A percentile compares a stretch with the other conserved stretches of the same genome.
These are phyloP conservation scores for Candida broadrunensis DNA, from an alignment of 805 yeast genomes.

Conservation along the genomic window DNA sequence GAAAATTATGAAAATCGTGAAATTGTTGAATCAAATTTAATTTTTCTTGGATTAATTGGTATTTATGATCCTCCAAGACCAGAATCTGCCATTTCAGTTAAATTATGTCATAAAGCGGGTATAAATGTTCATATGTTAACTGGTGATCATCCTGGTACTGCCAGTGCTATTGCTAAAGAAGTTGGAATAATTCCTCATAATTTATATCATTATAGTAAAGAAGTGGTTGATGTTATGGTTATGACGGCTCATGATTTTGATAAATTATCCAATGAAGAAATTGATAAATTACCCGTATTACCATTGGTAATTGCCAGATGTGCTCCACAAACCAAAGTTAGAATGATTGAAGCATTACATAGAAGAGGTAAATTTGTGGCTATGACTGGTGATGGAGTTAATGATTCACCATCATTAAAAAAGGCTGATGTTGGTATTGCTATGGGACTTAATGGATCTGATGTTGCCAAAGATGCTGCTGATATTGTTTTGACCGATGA, in stretches of 20 bases:
- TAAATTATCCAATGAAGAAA: slow-evolving; percentile 53
- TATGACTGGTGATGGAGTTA: slow-evolving; percentile 97
- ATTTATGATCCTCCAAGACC: slow-evolving; percentile 36
- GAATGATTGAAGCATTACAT: slow-evolving; percentile 73
- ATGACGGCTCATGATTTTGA: slow-evolving; percentile 78
- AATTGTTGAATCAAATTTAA: slow-evolving; percentile 18
- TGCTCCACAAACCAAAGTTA: slow-evolving; percentile 78
- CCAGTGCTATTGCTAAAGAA: slow-evolving; percentile 33
- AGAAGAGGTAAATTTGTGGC: slow-evolving; percentile 51
- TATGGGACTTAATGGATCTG: slow-evolving; percentile 91
- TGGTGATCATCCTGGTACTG: slow-evolving; percentile 35
- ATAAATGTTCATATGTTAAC: slow-evolving; percentile 35
- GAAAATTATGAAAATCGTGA: slow-evolving; percentile 12
- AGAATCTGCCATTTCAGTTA: slow-evolving; percentile 25
- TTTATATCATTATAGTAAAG: slow-evolving; percentile 52
- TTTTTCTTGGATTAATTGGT: slow-evolving; percentile 28
- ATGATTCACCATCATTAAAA: slow-evolving; percentile 93
- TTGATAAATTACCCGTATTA: slow-evolving; percentile 60
- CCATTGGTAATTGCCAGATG: slow-evolving; percentile 81
- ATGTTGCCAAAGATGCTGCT: slow-evolving; percentile 95
- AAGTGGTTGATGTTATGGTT: slow-evolving; percentile 62
- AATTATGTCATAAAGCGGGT: slow-evolving; percentile 30
- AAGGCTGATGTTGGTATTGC: slow-evolving; percentile 93
- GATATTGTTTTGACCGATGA: slow-evolving; percentile 96
- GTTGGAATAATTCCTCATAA: slow-evolving; percentile 40